Evolutionary conservation across 129 eudicot genomes (phyloP), one percentile per base, ranked within the genome.

Genomic region (Heracleum sosnowskyi): DNA sequence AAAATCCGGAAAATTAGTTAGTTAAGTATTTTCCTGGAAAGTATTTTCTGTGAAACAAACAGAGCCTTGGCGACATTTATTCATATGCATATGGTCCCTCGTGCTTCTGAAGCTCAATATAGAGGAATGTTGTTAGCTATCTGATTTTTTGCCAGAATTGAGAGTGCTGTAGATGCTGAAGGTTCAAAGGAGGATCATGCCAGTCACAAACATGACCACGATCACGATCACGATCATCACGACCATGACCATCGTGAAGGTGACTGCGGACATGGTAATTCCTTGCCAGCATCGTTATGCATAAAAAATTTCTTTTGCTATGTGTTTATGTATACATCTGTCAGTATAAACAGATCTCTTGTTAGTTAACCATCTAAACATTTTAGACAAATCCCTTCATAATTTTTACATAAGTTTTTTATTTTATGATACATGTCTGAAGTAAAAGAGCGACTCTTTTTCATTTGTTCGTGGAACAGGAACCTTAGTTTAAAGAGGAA

Each of bases 81-180:
- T 7, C 4, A 2, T 73, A 13, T 29, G 41, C 42, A 12, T 41
- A 41, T 36, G 17, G 36, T 24, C 55, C 4, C 49, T 40, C 29
- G 2, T 72, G 49, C 51, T 26, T 26, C 44, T 73, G 22, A 73
- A 73, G 55, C 51, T 41, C 36, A 41, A n/a, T 73, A 41, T 28
- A 39, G 34, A 63, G 51, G 84, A 46, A 55, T 55, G 26, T 53
- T 71, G 49, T 81, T 60, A 29, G 47, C 85, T 71, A 39, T 15
- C 77, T 79, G 41, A 34, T 33, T 55, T 0, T 64, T 62, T 89
- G 80, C 82, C 86, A 95, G 98, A 77, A 91, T 95, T 49, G 98
- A 95, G 80, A 87, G 89, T 88, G 96, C 98, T 78, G 90, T 95
- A 39, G 90, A 87, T 36, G 78, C 79, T 76, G 93, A 95, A 73